Evolutionary conservation across 176 grass and related monocot species (phyloP).

Genomic region (Oryza rufipogon): DNA sequence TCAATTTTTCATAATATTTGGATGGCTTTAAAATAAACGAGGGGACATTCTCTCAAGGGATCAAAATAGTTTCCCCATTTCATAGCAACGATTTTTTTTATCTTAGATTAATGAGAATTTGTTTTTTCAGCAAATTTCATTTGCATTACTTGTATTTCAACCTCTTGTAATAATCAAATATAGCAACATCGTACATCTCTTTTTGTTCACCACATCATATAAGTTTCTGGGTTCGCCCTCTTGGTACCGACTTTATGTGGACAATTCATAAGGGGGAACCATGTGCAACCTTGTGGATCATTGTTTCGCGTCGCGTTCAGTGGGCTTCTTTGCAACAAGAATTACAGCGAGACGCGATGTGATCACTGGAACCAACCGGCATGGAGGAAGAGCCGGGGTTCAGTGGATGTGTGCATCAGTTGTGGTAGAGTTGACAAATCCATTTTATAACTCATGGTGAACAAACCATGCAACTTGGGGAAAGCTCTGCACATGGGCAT

Average conservation of each 20-base stretch:
- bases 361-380: not conserved
- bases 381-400: not conserved
- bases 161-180: not conserved
- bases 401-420: not conserved
- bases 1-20: no score
- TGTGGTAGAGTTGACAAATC: constrained; percentile 25
- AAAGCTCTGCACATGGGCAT: constrained; percentile 15
- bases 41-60: no score
- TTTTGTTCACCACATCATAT: not conserved
- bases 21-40: no score
- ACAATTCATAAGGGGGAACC: not conserved
- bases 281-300: not conserved
- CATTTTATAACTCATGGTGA: not conserved
- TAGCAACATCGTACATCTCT: not conserved
- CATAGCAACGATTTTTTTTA: not conserved
- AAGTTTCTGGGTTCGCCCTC: not conserved
- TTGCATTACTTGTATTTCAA: not conserved
- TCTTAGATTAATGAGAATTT: not conserved
- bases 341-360: not conserved
- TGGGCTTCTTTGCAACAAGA: not conserved
- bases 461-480: constrained; percentile 20
- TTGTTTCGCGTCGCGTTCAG: constrained; percentile 11
- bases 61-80: no score
- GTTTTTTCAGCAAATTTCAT: no score
- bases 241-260: not conserved